Base-by-base conservation (phyloP, 192 early-diverging fungal species). In the Coemansia sp. region DNA sequence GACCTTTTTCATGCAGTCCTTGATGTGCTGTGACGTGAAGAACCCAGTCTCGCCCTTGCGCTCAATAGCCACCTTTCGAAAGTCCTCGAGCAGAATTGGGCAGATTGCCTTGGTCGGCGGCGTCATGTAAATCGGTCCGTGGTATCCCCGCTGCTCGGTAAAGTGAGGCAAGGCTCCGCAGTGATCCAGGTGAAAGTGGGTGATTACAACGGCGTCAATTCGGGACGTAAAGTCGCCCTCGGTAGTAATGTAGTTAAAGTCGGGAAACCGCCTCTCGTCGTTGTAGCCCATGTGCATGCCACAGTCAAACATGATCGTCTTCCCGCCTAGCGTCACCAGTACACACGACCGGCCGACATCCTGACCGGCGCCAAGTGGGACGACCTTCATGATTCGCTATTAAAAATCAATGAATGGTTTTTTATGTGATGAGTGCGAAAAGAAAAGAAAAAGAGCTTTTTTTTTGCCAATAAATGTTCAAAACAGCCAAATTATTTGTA, bases 131-230 rank as follows among this genome's bases (percentile, higher is more conserved):
- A 99, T 93, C 6, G 95, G 95, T 7, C 97, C 97, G 57, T 91
- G 87, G 75, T 95, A 99, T 2, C 95, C 95, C 76, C 88, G 88
- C 76, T 92, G 89, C 77, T 99, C 95, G 12, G 94, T 98, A 67
- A 99, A 96, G 72, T 92, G 92, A 0, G 97, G 95, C 13, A 99
- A 76, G 1, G 95, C 94, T 6, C 97, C 97, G 73, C 97, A 98
- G 81, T 99, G 97, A 85, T 99, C 97, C 52, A 99, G 86, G 68
- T 99, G 97, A 69, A 99, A 99, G 72, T 99, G 97, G 36, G 89
- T 91, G 23, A 99, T 94, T 59, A 99, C 92, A 16, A 99, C 88
- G 63, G 88, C 89, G 84, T 99, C 97, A 42, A 99, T 77, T 52
- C 88, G 84, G 20, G 85, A 86, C 36, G 90, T 94, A 69, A 90